Evolutionary conservation across 768 basidiomycete species (phyloP), one percentile per base, ranked within the genome.

Genomic region (Tricholoma sp.): DNA sequence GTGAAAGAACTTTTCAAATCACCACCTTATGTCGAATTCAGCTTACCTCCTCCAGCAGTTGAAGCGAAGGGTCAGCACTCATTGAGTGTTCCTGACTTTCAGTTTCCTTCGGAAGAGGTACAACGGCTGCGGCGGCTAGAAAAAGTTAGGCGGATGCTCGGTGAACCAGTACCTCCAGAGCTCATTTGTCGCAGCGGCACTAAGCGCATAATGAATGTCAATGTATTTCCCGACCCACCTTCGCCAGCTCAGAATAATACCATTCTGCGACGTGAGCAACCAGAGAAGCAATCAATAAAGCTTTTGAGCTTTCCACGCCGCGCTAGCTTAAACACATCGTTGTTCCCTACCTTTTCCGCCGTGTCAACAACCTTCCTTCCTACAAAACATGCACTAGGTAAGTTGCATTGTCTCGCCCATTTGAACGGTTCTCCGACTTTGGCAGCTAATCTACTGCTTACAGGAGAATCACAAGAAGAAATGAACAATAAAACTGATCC

Each of bases 81-180:
- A 5, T 61, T 56, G 1, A 45, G 21, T 8, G 58, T 58, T 4
- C 61, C 59, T 12, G 56, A 57, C 11, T 56, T 59, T 37, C 29
- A 54, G 2, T 21, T 43, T 16, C 60, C 57, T 10, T 54, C 65
- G 0, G 57, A 65, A 31, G 61, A 65, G 29, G 63, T 64, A 22
- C 53, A 56, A 14, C 27, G 58, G 10, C 52, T 55, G 21, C 50
- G 66, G 12, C 56, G 58, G 21, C 57, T 63, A 18, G 46, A 58
- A 4, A 67, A 67, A 22, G 57, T 67, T 2, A 63, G 61, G 61
- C 59, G 60, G 6, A 65, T 59, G 14, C 29, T 67, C 5, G 66
- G 66, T 4, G 66, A 67, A 50, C 49, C 41, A 2, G 54, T 67
- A 4, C 66, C 66, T 6, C 46, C 56, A 4, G 66, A 67, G 19